phyloP scores from a whole-genome alignment of 352 stramenopile species.

The Halophytophthora polymorphica region DNA sequence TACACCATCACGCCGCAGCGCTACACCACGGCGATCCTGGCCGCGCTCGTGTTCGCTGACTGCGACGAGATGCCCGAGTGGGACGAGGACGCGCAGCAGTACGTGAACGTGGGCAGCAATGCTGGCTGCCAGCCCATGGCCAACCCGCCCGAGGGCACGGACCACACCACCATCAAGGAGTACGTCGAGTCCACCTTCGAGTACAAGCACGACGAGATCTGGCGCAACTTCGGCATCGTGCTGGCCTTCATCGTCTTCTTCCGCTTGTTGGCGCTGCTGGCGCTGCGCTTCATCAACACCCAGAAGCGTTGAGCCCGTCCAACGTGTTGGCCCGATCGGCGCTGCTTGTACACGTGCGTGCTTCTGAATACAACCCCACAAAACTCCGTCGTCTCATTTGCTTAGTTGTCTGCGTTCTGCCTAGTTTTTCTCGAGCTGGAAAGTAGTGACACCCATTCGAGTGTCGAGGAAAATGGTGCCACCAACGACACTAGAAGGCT shows the following conservation, averaged over 20 bases:
- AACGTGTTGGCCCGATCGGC: too few relatives aligned
- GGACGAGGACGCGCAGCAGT: conserved; percentile 5
- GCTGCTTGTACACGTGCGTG: too few relatives aligned
- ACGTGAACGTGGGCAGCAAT: conserved; percentile 10
- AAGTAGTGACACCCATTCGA: too few relatives aligned
- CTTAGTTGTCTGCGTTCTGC: too few relatives aligned
- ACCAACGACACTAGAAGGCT: too few relatives aligned
- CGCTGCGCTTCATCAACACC: conserved; percentile 4
- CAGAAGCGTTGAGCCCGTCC: too few relatives aligned
- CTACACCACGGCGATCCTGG: conserved; percentile 38
- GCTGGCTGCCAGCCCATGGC: conserved; percentile 29
- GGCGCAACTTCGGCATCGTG: neutral
- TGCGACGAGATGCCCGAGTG: conserved; percentile 7
- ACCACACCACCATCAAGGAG: conserved; percentile 3
- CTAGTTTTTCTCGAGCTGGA: too few relatives aligned
- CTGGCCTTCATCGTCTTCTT: too few relatives aligned
- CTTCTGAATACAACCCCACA: too few relatives aligned
- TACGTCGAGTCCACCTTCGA: conserved; percentile 3
- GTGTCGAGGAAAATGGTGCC: too few relatives aligned
- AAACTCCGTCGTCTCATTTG: too few relatives aligned
- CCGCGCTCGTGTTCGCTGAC: conserved; percentile 23
- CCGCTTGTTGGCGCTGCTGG: conserved; percentile 1
- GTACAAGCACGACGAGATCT: conserved; percentile 5
- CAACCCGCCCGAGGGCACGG: too few relatives aligned
- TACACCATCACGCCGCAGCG: conserved; percentile 33